Evolutionary conservation across 108 stramenopile species (phyloP).

Genomic region (Cyclotella sp.): DNA sequence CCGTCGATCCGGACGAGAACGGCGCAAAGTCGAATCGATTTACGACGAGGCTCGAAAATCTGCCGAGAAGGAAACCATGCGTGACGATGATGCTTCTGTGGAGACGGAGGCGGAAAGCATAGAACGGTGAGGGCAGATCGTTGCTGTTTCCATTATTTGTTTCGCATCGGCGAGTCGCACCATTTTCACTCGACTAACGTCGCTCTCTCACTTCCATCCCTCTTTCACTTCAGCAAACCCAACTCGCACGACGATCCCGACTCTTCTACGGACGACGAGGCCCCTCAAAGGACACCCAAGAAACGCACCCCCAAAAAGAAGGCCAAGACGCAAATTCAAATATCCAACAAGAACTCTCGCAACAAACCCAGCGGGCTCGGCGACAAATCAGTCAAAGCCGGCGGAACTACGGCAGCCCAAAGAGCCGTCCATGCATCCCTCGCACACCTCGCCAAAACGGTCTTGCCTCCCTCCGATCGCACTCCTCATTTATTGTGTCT

Average conservation of each 20-base stretch:
- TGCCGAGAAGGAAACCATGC: background rate
- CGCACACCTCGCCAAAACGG: conserved; percentile 43
- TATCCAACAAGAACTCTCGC: background rate
- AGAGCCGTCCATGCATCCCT: conserved; percentile 30
- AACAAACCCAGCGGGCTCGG: conserved; percentile 18
- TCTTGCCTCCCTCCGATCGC: conserved; percentile 45
- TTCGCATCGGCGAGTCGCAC: background rate
- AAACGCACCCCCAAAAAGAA: background rate
- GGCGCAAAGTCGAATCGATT: conserved; percentile 40
- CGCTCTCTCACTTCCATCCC: too few species aligned
- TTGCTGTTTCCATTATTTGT: background rate
- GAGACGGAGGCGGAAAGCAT: conserved; percentile 12
- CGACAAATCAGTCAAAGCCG: background rate
- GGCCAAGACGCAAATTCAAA: conserved; percentile 1
- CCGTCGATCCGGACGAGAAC: conserved; percentile 55
- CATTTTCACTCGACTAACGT: background rate
- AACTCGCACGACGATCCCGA: background rate
- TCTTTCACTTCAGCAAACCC: too few species aligned
- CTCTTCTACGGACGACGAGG: background rate
- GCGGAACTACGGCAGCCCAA: background rate
- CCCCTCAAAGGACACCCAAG: background rate
- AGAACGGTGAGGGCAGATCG: background rate
- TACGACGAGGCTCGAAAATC: conserved; percentile 56
- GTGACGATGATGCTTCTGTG: background rate
- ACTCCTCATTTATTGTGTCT: conserved; percentile 47